Evolutionary conservation across 495 filamentous ascomycete genomes (phyloP).

Genomic region (Neurospora cerealis): DNA sequence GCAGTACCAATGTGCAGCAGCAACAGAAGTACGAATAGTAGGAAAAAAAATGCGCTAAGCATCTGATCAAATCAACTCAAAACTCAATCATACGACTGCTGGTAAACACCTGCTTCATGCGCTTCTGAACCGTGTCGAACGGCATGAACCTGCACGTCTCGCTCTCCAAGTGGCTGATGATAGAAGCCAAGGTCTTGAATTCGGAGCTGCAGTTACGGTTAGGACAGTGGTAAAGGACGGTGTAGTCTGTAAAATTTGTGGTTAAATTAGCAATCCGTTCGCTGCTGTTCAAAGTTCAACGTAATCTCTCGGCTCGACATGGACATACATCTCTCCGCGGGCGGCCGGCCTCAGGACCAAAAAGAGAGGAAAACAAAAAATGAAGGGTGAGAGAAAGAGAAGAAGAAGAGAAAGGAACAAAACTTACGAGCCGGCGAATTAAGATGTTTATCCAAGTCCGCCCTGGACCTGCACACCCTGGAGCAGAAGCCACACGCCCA

Average conservation of each 20-base stretch:
- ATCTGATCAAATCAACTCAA: neutral
- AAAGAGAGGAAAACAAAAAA: neutral
- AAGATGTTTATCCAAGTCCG: conserved; percentile 13
- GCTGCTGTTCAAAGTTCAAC: neutral
- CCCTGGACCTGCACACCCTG: neutral
- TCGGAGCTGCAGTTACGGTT: conserved; percentile 32
- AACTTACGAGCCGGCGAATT: conserved; percentile 18
- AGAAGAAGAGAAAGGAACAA: neutral
- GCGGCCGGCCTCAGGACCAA: neutral
- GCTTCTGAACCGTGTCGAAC: conserved; percentile 36
- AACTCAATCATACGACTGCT: conserved; percentile 6
- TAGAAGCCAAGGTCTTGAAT: conserved; percentile 36
- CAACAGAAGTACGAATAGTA: neutral
- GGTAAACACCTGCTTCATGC: conserved; percentile 9
- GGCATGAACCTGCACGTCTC: conserved; percentile 39
- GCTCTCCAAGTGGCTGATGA: conserved; percentile 49
- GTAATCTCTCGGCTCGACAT: neutral
- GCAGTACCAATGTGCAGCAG: neutral
- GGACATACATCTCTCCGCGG: neutral
- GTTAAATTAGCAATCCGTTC: neutral
- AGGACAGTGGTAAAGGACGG: conserved; percentile 44
- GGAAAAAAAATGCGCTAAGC: neutral
- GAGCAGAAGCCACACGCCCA: conserved; percentile 19
- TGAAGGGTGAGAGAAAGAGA: no score
- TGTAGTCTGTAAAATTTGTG: conserved; percentile 20